These are phyloP conservation scores for Rhododendron ovatum DNA, from an alignment of 148 eudicot genomes.

Conservation along the genomic window DNA sequence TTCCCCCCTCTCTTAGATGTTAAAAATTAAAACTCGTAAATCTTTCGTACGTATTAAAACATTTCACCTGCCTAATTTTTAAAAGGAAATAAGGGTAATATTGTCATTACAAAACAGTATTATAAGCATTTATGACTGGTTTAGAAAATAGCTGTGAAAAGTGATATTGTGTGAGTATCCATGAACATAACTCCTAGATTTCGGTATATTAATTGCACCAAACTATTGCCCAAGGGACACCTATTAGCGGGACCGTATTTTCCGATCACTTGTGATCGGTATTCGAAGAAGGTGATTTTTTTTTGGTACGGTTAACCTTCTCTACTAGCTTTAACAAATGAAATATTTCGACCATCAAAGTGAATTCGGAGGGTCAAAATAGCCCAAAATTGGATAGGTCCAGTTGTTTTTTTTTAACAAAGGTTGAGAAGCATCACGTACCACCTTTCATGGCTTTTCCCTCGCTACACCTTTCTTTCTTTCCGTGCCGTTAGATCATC, in stretches of 20 bases:
- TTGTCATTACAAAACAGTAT: too few relatives aligned
- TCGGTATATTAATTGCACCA: too few relatives aligned
- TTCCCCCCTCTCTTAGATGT: too few relatives aligned
- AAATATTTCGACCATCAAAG: not conserved
- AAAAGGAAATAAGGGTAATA: too few relatives aligned
- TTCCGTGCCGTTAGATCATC: slow-evolving; percentile 16
- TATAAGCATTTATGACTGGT: too few relatives aligned
- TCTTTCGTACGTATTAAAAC: too few relatives aligned
- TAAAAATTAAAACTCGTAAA: too few relatives aligned
- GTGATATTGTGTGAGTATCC: too few relatives aligned
- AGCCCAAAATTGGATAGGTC: not conserved
- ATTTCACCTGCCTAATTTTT: too few relatives aligned
- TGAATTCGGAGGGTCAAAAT: not conserved
- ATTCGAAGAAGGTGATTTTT: not conserved
- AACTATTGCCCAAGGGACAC: too few relatives aligned
- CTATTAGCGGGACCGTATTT: not conserved
- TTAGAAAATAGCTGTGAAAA: too few relatives aligned
- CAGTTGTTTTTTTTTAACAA: not conserved
- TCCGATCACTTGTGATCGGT: not conserved
- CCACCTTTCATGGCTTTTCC: slow-evolving; percentile 14
- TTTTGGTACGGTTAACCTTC: not conserved
- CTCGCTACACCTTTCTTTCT: slow-evolving; percentile 1
- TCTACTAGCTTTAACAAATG: not conserved
- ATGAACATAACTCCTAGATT: too few relatives aligned
- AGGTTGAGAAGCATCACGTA: slow-evolving; percentile 2